Evolutionary conservation across 75 land plant genomes (phyloP), one percentile per base, ranked within the genome.

Genomic region (Pseudotsuga menziesii): DNA sequence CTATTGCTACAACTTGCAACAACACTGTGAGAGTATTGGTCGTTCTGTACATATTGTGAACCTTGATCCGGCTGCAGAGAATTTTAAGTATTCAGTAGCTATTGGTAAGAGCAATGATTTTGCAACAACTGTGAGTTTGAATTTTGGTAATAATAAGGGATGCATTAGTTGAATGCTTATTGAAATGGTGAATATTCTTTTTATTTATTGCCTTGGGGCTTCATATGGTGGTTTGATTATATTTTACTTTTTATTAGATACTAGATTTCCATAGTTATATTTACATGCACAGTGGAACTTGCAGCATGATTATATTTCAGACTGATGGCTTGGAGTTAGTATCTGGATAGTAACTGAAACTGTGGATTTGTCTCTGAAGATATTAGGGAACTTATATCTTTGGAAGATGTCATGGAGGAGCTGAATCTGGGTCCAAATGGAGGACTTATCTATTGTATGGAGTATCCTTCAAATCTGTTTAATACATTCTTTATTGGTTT

Each of bases 331-430:
- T 72, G 73, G 11, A 73, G 11, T 25, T 2, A 14, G 52, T 7
- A 6, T 73, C 52, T 41, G 15, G 57, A n/a, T 54, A 52, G 26
- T 35, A 36, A 22, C 23, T 58, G 74, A 60, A 57, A 56, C 54
- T 72, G 27, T 57, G 58, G 61, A 25, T 74, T 74, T 27, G n/a
- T 25, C 3, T 56, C 13, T 86, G 77, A 84, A 96, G 99, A 97
- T 89, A 97, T 97, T 27, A 84, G 95, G 76, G 99, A 97, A 63
- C 90, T 97, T 41, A 83, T 97, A 14, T 84, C 88, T 48, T 80
- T 97, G 83, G 99, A 97, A 64, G 98, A 97, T 89, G 98, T 94
- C 27, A 97, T 97, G 99, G 99, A 97, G 78, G 95, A 92, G 54
- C 83, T 92, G 77, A 91, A 91, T 9, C 73, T 94, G n/a, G 99